Percentiles rank a stretch among this genome's conserved stretches.
Conservation (phyloP, 1,284 basidiomycete genomes). For the Macrocybe sp. region DNA sequence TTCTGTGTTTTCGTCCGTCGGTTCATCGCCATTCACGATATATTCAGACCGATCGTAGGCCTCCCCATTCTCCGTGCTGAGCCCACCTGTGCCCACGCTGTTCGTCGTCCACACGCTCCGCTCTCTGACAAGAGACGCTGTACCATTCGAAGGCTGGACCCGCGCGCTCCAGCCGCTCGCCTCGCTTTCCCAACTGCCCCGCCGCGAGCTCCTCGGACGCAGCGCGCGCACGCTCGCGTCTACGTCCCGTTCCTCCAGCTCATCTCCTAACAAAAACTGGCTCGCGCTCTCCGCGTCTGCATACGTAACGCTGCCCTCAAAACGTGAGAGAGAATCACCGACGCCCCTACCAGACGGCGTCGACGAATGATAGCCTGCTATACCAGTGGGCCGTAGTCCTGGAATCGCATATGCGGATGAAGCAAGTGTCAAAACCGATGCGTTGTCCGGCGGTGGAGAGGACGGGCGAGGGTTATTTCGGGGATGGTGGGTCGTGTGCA, state of each 20-base stretch:
- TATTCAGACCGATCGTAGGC: slow-evolving; percentile 21
- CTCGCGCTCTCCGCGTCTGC: slow-evolving; percentile 61
- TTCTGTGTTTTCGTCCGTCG: too few species aligned
- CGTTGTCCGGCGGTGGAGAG: slow-evolving; percentile 87
- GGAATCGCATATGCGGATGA: slow-evolving; percentile 84
- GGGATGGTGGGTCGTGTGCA: slow-evolving; percentile 88
- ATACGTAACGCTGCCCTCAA: slow-evolving; percentile 49
- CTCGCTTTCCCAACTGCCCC: slow-evolving; percentile 83
- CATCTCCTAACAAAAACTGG: slow-evolving; percentile 57
- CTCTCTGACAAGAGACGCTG: slow-evolving; percentile 40
- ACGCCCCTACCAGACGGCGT: slow-evolving; percentile 45
- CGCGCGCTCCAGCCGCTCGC: slow-evolving; percentile 80
- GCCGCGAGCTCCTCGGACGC: slow-evolving; percentile 71
- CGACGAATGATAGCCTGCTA: slow-evolving; percentile 28
- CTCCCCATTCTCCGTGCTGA: slow-evolving; percentile 37
- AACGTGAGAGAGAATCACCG: slow-evolving; percentile 69
- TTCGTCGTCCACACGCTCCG: slow-evolving; percentile 55
- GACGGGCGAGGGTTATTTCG: slow-evolving; percentile 92
- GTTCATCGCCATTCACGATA: slow-evolving; percentile 4
- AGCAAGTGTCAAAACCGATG: slow-evolving; percentile 87
- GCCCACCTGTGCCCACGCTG: slow-evolving; percentile 49
- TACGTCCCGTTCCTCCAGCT: slow-evolving; percentile 62
- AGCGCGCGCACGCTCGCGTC: slow-evolving; percentile 78
- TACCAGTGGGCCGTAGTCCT: slow-evolving; percentile 36
- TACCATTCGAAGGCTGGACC: slow-evolving; percentile 40